These are phyloP conservation scores for Rachicladosporium sp. DNA, from an alignment of 2,329 filamentous ascomycete genomes.

Conservation along the genomic window DNA sequence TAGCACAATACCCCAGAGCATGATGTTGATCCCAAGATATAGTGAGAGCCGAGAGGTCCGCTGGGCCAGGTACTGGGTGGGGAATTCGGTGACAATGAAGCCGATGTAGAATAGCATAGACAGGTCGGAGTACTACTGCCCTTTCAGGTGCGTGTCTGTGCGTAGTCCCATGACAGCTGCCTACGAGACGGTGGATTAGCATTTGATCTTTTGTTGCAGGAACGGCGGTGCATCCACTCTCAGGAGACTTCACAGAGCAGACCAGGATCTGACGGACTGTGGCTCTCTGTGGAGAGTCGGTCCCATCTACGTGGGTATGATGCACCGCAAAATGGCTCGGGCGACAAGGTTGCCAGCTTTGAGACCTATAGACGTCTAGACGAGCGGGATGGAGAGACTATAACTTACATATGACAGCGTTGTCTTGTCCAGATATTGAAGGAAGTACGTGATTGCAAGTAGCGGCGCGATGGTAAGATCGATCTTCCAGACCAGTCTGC, in stretches of 20 bases:
- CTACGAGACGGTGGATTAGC: too few relatives aligned
- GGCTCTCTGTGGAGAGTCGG: too few relatives aligned
- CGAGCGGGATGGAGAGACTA: too few relatives aligned
- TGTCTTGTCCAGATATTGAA: slow-evolving; percentile 38
- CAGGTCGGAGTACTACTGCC: slow-evolving; percentile 10
- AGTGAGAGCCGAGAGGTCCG: slow-evolving; percentile 6
- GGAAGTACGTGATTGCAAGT: slow-evolving; percentile 37
- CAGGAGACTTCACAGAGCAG: too few relatives aligned
- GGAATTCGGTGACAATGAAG: slow-evolving; percentile 7
- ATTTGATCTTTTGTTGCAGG: too few relatives aligned
- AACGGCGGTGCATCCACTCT: too few relatives aligned
- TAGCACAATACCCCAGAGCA: slow-evolving; percentile 20
- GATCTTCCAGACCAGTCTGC: slow-evolving; percentile 31
- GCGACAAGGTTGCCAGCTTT: too few relatives aligned
- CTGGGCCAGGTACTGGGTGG: slow-evolving; percentile 6
- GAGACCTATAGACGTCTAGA: too few relatives aligned
- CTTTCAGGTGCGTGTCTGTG: not conserved
- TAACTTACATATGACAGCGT: slow-evolving; percentile 34
- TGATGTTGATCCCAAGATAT: slow-evolving; percentile 7
- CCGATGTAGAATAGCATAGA: slow-evolving; percentile 10
- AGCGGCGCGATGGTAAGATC: slow-evolving; percentile 41
- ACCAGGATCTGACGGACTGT: too few relatives aligned
- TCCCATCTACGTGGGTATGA: too few relatives aligned
- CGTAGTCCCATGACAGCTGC: too few relatives aligned
- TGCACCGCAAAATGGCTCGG: too few relatives aligned